phyloP scores from a whole-genome alignment of 257 asterid species.

The Nyctanthes arbortristis region DNA sequence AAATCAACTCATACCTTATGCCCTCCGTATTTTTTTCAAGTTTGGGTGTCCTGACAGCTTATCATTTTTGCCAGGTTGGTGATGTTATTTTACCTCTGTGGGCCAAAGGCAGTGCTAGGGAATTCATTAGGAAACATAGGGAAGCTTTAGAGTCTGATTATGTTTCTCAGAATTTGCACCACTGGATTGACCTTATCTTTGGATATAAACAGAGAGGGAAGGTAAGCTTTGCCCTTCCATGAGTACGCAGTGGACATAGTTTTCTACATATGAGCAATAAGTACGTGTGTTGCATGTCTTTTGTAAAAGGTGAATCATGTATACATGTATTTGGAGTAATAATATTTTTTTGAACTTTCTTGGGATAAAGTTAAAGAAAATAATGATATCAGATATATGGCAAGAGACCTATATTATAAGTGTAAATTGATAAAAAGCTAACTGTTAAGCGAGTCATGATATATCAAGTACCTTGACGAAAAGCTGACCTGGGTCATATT shows the following conservation, averaged over 20 bases:
- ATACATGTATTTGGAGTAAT: too few species aligned
- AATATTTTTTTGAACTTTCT: too few species aligned
- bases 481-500: too few species aligned
- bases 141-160: slow-evolving; percentile 95
- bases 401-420: too few species aligned
- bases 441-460: too few species aligned
- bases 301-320: too few species aligned
- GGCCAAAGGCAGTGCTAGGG: slow-evolving; percentile 92
- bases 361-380: too few species aligned
- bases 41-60: slow-evolving; percentile 26
- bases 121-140: slow-evolving; percentile 91
- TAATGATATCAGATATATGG: slow-evolving; percentile 1
- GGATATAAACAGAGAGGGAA: slow-evolving; percentile 94
- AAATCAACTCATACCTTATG: neutral
- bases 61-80: slow-evolving; percentile 68
- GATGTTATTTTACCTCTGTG: slow-evolving; percentile 93
- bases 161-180: slow-evolving; percentile 92
- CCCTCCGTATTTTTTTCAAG: neutral
- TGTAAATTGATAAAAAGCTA: too few species aligned
- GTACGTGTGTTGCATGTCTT: too few species aligned
- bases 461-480: too few species aligned
- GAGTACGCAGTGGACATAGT: neutral
- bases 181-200: slow-evolving; percentile 98
- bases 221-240: slow-evolving; percentile 43
- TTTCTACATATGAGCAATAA: neutral